Evolutionary conservation across 1,139 yeast species (phyloP).

Genomic region (Kazachstania sp.): DNA sequence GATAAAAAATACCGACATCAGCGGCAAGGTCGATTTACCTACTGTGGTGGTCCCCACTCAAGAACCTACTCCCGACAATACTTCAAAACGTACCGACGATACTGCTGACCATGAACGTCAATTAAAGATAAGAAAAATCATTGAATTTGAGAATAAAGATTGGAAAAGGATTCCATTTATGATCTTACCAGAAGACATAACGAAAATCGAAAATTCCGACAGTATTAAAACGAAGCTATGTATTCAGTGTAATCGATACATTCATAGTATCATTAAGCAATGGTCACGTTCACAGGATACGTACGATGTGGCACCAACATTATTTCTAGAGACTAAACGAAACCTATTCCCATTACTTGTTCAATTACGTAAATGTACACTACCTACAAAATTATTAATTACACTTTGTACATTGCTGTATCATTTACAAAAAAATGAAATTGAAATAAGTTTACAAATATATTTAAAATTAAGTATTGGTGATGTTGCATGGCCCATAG

Average conservation of each 20-base stretch:
- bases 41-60: too few relatives aligned
- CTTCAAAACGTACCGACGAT: not conserved
- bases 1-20: too few relatives aligned
- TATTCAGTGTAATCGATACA: conserved; percentile 41
- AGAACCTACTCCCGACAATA: not conserved
- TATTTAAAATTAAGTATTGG: conserved; percentile 77
- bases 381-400: conserved; percentile 42
- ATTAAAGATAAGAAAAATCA: not conserved
- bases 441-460: conserved; percentile 52
- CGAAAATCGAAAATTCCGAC: conserved; percentile 8
- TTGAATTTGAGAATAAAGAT: not conserved
- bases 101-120: not conserved
- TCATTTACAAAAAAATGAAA: conserved; percentile 48
- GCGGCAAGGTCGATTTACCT: too few relatives aligned
- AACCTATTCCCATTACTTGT: conserved; percentile 55
- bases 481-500: conserved; percentile 90
- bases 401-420: conserved; percentile 54
- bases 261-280: conserved; percentile 38
- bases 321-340: conserved; percentile 46
- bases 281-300: conserved; percentile 35
- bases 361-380: conserved; percentile 42
- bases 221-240: conserved; percentile 19
- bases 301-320: conserved; percentile 9
- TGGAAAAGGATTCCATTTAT: not conserved
- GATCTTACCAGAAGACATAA: not conserved